Base-by-base conservation (phyloP, 805 yeast genomes). In the Wickerhamomyces bovis region DNA sequence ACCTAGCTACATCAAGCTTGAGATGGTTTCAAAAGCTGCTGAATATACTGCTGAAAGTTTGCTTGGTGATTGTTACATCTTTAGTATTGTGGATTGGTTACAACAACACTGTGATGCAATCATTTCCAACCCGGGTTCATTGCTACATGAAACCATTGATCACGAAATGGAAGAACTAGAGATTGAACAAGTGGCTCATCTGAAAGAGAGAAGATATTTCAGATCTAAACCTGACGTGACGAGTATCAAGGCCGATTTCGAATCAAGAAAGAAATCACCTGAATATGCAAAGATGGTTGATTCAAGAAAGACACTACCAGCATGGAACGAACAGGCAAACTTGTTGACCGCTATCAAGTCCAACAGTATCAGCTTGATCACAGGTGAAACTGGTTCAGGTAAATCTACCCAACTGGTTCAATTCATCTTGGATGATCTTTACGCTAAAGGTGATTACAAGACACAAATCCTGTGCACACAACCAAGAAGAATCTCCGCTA, bases 361-460 rank as follows among this genome's bases (percentile, higher is more conserved):
- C 0, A 77, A 85, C 58, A 78, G 78, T 51, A 85, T 89, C 5
- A 80, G 86, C 9, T 67, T 92, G 30, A 76, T 92, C 33, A 92
- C 98, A 2, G 99, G 98, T 62, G 99, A 94, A 63, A 92, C 98
- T 0, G 98, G 98, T 56, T 90, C 97, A 1, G 98, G 98, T 55
- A 92, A 92, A 60, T 88, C 97, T 1, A 92, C 99, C 0, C 99
- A 92, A 62, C 80, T 88, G 6, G 96, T 89, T 6, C 99, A 92
- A 62, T 92, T 89, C 54, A 70, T 92, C 19, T 66, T 92, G 16
- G 98, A 92, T 61, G 72, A 80, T 36, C 57, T 87, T 48, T 72
- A 77, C 42, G 41, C 66, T 0, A 60, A 65, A 12, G 75, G 76
- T 0, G 61, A 63, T 11, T 77, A 77, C 50, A 63, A 67, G 21